phyloP scores from a whole-genome alignment of 2,329 filamentous ascomycete species.

The Cadophora luteo-olivacea region DNA sequence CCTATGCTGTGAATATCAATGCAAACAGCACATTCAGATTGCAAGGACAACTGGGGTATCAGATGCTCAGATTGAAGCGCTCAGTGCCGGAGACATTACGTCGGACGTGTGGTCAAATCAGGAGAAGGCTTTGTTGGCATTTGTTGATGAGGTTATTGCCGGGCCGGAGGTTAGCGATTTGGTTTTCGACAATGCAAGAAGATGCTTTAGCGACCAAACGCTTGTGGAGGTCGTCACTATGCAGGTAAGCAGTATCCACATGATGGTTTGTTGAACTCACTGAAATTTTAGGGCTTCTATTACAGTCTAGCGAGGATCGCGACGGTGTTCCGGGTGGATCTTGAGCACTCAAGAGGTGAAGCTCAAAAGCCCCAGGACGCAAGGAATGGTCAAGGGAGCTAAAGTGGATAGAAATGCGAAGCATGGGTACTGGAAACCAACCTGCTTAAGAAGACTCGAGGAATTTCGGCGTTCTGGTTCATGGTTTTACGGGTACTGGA shows the following conservation, averaged over 20 bases:
- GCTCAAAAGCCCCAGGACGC: not conserved
- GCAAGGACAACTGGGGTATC: constrained; percentile 31
- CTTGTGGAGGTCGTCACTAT: constrained; percentile 37
- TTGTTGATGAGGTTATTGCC: constrained; percentile 35
- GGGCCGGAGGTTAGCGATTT: constrained; percentile 34
- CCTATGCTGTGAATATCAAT: constrained; percentile 36
- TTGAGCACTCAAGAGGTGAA: constrained; percentile 23
- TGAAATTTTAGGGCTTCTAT: constrained; percentile 30
- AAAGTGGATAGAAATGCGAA: not conserved
- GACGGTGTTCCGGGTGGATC: constrained; percentile 34
- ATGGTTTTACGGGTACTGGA: constrained; percentile 1
- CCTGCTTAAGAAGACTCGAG: constrained; percentile 8
- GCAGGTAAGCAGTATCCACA: constrained; percentile 30
- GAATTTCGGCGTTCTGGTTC: constrained; percentile 3
- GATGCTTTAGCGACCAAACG: constrained; percentile 34
- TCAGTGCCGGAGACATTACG: constrained; percentile 31
- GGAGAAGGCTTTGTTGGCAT: constrained; percentile 34
- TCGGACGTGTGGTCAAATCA: constrained; percentile 30
- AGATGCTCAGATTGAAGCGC: constrained; percentile 31
- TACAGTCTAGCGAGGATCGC: constrained; percentile 35
- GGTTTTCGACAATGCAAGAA: constrained; percentile 33
- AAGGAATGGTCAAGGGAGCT: not conserved
- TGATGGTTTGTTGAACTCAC: constrained; percentile 14
- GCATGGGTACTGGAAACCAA: not conserved
- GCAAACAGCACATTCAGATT: constrained; percentile 35